phyloP scores from a whole-genome alignment of 768 basidiomycete genomes.

The Kwoniella mangroviensis region DNA sequence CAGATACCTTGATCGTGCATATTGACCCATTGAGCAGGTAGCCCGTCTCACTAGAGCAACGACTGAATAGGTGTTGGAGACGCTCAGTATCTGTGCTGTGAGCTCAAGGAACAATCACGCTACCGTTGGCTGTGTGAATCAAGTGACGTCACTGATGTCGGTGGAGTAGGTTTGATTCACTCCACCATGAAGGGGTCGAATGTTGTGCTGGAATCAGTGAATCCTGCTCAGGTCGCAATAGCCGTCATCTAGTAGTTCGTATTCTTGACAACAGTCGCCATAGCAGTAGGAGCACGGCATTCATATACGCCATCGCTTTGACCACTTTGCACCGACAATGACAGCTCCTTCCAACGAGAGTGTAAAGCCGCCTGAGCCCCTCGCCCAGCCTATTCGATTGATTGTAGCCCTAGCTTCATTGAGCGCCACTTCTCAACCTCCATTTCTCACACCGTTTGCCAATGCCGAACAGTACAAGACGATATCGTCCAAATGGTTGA shows the following conservation, averaged over 20 bases:
- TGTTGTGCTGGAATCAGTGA: too few species aligned
- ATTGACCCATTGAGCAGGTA: too few species aligned
- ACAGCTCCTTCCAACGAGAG: background rate
- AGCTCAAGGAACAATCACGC: background rate
- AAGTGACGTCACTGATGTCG: background rate
- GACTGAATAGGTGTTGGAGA: too few species aligned
- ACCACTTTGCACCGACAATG: background rate
- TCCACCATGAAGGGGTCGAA: background rate
- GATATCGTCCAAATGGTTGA: conserved; percentile 35
- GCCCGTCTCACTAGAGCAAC: too few species aligned
- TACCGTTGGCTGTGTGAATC: background rate
- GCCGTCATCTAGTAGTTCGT: too few species aligned
- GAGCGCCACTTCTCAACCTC: conserved; percentile 33
- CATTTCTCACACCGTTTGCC: background rate
- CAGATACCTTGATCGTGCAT: too few species aligned
- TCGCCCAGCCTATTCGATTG: conserved; percentile 39
- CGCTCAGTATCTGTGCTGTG: background rate
- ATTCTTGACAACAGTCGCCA: too few species aligned
- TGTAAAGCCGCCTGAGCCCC: conserved; percentile 30
- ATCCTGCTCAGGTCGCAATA: too few species aligned
- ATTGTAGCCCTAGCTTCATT: conserved; percentile 42
- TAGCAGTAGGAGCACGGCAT: too few species aligned
- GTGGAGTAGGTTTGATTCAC: background rate
- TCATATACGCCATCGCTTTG: too few species aligned
- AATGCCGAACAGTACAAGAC: conserved; percentile 30